Evolutionary conservation across 805 yeast genomes (phyloP), one percentile per base, ranked within the genome.

Genomic region (Nadsonia fulvescens): DNA sequence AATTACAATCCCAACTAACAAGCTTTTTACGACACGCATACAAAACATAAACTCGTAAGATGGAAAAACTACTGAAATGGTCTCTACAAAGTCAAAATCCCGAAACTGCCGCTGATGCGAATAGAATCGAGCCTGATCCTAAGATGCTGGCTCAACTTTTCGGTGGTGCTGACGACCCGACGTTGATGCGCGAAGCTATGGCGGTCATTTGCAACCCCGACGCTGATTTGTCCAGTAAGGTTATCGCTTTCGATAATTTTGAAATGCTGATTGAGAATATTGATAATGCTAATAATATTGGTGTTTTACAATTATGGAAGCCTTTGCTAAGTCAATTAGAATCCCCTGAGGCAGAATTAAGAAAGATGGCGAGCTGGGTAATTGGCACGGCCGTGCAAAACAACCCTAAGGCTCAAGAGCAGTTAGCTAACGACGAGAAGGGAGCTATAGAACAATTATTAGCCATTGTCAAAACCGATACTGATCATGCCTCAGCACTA

Each of bases 41-140:
- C n/a, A n/a, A n/a, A n/a, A n/a, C n/a, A n/a, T n/a, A n/a, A n/a
- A n/a, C n/a, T n/a, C n/a, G n/a, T n/a, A 31, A 14, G 6, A 86
- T 86, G 96, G 95, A 86, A 33, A 83, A 83, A 49, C 51, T 86
- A 34, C 51, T 86, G 35, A 78, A 82, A 39, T 86, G 98, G 98
- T 82, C 95, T 4, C 61, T 78, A 25, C 76, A 83, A 21, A 67
- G 75, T 44, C 63, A 81, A 32, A 61, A 73, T 6, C 73, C 71
- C 8, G 86, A 77, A 12, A 36, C 37, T 3, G 28, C 25, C 9
- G 34, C 41, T 1, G 42, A 39, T 8, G 14, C 20, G 4, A 23
- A 29, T 9, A 23, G 23, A 38, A 61, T 72, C 30, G 78, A 67
- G 28, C 75, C 81, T 2, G 92, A 82, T 46, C 79, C 89, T n/a